Base-by-base conservation (phyloP, 331 rosid genomes). In the Saraca asoca region DNA sequence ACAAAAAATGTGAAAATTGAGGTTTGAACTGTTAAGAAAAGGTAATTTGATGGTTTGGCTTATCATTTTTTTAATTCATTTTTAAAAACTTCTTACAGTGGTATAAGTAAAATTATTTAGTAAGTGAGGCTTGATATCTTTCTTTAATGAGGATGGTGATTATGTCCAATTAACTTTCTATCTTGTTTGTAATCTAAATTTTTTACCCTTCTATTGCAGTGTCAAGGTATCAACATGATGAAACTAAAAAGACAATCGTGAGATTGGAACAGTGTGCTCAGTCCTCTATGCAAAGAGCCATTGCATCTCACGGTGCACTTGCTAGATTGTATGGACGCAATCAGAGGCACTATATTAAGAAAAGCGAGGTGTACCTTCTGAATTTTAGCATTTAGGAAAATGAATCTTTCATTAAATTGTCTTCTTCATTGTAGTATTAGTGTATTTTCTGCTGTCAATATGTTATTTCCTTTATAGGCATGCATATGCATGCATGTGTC, bases 201-300 rank as follows among this genome's bases (percentile, higher is more conserved):
- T 62, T 71, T 34, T 60, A n/a, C 49, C 20, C 15, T 69, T 46
- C 17, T 57, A 45, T 80, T 79, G 31, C 74, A 86, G 95, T 79
- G 49, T 60, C 70, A 54, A 78, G 72, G 67, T 86, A 75, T 74
- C 91, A 82, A 53, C 80, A 66, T 31, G 85, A 67, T 49, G 85
- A 73, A 71, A 63, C 89, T 14, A 88, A 76, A 66, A 84, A 83
- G 85, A 76, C 82, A 37, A 79, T 91, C 77, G 78, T 91, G 74
- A 85, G 97, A 73, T 73, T 88, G 80, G 97, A 91, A 80, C 97
- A 91, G 62, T 70, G 85, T 78, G 79, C 87, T 33, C 79, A 51
- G 61, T 79, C 97, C 60, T 67, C 50, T 20, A 77, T 60, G 75
- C 80, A 70, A 58, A 84, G 97, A 77, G 72, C 72, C 60, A 85